A percentile compares a stretch with the other conserved stretches of the same genome.
phyloP scores from a whole-genome alignment of 2,329 filamentous ascomycete genomes.

The Cladosporium sp. region DNA sequence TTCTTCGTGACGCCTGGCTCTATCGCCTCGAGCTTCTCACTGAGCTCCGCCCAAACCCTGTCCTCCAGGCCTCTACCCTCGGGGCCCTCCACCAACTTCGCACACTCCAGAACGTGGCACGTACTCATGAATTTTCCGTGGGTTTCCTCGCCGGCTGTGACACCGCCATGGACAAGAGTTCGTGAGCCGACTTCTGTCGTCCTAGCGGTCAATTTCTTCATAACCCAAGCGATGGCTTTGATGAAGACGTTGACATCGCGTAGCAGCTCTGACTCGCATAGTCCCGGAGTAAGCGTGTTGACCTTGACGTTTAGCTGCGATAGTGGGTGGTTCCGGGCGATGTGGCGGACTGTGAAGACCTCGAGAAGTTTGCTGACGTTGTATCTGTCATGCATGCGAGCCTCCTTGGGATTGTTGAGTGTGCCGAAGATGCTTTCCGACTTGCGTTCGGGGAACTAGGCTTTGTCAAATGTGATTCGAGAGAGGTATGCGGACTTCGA shows the following conservation, averaged over 20 bases:
- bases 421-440: conserved; percentile 33
- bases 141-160: conserved; percentile 13
- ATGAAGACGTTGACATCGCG: conserved; percentile 31
- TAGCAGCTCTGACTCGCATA: conserved; percentile 47
- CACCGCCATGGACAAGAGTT: conserved; percentile 38
- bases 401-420: conserved; percentile 34
- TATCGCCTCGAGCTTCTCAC: conserved; percentile 36
- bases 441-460: conserved; percentile 35
- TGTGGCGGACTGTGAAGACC: conserved; percentile 40
- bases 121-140: conserved; percentile 12
- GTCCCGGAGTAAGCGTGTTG: conserved; percentile 51
- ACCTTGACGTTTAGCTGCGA: conserved; percentile 40
- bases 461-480: neutral
- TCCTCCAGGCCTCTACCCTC: conserved; percentile 35
- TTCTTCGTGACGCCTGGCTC: conserved; percentile 28
- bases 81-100: conserved; percentile 32
- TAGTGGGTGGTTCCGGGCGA: conserved; percentile 22
- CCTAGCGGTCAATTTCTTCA: conserved; percentile 29
- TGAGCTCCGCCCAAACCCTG: conserved; percentile 39
- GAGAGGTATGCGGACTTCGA: neutral
- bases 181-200: conserved; percentile 39
- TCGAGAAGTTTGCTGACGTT: conserved; percentile 46
- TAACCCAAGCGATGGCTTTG: conserved; percentile 12
- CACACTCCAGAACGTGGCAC: conserved; percentile 18
- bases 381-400: conserved; percentile 42